Evolutionary conservation across 768 basidiomycete species (phyloP), one percentile per base, ranked within the genome.

Genomic region (Leccinum variicolor): DNA sequence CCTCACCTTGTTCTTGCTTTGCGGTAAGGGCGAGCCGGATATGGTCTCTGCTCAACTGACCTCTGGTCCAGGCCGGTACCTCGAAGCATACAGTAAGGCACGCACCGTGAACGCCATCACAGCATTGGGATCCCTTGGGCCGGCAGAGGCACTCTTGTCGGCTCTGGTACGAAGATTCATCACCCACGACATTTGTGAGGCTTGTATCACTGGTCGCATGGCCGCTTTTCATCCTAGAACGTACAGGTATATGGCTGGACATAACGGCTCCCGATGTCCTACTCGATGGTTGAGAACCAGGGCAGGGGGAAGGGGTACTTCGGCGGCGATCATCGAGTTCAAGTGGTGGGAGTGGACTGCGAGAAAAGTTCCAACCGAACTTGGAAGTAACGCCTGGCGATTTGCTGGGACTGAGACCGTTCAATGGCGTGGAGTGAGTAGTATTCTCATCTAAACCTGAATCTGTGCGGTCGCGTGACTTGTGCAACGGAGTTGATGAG

Each of bases 41-140:
- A 21, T 53, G 29, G 13, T 57, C 33, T 50, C 28, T 53, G 26
- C 33, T 36, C 46, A 28, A 19, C 21, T 50, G 25, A 57, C 36
- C 11, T 33, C 34, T 46, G 26, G 6, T 39, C 45, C 59, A 86
- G 87, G 87, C 5, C 79, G 84, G 1, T 87, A 75, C 62, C 68
- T 87, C 47, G 87, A 90, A 63, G 80, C 82, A 0, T 84, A 85
- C 59, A 85, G 84, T 68, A 89, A 85, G 69, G 76, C 79, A 21
- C 81, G 81, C 29, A 90, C 91, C 0, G 83, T 87, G 9, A 87
- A 90, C 63, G 89, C 92, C 1, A 81, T 94, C 41, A 83, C 80
- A 3, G 81, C 87, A 0, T 76, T 94, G 14, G 82, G 83, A 2
- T 78, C 78, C 31, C 78, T 92, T 49, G 81, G 84, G 34, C 87